A percentile compares a stretch with the other conserved stretches of the same genome.
Evolutionary conservation across 257 asterid genomes (phyloP).

Genomic region (Solanum appendiculatum): DNA sequence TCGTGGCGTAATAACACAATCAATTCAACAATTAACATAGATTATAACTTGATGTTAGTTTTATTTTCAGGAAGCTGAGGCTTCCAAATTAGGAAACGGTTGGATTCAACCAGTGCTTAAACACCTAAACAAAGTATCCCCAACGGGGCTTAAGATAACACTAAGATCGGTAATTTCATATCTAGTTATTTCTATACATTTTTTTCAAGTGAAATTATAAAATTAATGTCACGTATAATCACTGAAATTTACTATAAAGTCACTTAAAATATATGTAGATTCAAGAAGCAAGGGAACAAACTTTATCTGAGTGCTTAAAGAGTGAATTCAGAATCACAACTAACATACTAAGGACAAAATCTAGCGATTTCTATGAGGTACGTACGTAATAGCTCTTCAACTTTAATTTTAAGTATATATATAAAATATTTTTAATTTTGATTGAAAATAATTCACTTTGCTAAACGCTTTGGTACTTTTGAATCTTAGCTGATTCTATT

Average conservation of each 20-base stretch:
- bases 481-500: neutral
- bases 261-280: conserved; percentile 21
- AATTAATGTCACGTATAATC: too few species aligned
- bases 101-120: conserved; percentile 59
- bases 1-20: neutral
- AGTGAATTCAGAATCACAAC: conserved; percentile 75
- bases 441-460: too few species aligned
- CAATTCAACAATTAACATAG: neutral
- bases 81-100: conserved; percentile 55
- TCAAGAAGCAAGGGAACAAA: conserved; percentile 72
- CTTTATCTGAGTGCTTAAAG: conserved; percentile 56
- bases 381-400: neutral
- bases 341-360: conserved; percentile 56
- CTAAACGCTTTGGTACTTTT: neutral
- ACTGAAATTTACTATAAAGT: too few species aligned
- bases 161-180: too few species aligned
- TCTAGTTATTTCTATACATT: too few species aligned
- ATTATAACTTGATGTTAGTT: neutral
- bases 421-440: neutral
- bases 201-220: too few species aligned
- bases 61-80: conserved; percentile 62
- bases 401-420: neutral
- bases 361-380: conserved; percentile 80
- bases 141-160: too few species aligned
- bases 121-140: conserved; percentile 23